These are phyloP conservation scores for Paragyromitra xinjiangensis DNA, from an alignment of 495 filamentous ascomycete genomes.

Conservation along the genomic window DNA sequence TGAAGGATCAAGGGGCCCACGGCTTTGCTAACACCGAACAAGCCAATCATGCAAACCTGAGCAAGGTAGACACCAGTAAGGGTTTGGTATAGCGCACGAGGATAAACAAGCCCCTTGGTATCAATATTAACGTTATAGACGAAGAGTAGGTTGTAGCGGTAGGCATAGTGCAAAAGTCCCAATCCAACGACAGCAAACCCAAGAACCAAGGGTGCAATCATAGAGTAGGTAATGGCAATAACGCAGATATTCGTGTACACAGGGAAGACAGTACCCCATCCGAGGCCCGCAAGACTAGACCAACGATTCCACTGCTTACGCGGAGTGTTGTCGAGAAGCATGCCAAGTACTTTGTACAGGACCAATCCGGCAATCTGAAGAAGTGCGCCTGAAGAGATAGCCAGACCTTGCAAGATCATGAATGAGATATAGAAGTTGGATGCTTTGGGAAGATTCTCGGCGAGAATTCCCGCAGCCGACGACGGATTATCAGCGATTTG, in stretches of 20 bases:
- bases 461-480: slow-evolving; percentile 70
- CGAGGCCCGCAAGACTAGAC: slow-evolving; percentile 69
- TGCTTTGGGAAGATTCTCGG: slow-evolving; percentile 76
- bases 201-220: slow-evolving; percentile 88
- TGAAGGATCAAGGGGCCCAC: slow-evolving; percentile 83
- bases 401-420: slow-evolving; percentile 91
- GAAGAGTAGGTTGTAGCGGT: slow-evolving; percentile 94
- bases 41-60: slow-evolving; percentile 85
- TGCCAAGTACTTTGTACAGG: slow-evolving; percentile 79
- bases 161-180: slow-evolving; percentile 88
- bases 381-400: slow-evolving; percentile 77
- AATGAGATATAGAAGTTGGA: slow-evolving; percentile 97
- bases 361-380: slow-evolving; percentile 81
- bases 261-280: slow-evolving; percentile 91
- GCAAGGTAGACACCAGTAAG: slow-evolving; percentile 87
- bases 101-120: slow-evolving; percentile 89
- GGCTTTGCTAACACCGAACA: slow-evolving; percentile 78
- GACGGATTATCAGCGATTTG: slow-evolving; percentile 72
- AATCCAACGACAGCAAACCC: slow-evolving; percentile 87
- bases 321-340: slow-evolving; percentile 66
- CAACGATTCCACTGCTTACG: slow-evolving; percentile 69
- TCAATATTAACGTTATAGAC: slow-evolving; percentile 85
- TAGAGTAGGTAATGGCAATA: slow-evolving; percentile 88
- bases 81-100: slow-evolving; percentile 88
- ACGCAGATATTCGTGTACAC: slow-evolving; percentile 84